Conservation (phyloP, 305 asterid genomes). For the Fraxinus dipetala region DNA sequence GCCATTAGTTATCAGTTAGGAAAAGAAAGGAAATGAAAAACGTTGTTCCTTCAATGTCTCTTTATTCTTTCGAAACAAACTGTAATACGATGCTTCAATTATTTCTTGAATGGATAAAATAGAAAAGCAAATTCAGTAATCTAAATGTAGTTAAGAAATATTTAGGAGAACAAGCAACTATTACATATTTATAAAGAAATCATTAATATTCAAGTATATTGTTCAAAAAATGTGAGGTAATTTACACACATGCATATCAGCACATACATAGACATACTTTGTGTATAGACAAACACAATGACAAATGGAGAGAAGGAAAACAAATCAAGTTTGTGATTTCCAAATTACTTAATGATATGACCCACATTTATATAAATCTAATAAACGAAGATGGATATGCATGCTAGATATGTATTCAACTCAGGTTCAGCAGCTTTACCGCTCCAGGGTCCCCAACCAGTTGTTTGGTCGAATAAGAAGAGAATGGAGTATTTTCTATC, state of each 20-base stretch:
- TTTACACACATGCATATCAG: not conserved
- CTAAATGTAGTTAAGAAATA: not conserved
- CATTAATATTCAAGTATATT: not conserved
- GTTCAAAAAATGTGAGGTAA: not conserved
- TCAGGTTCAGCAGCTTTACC: not conserved
- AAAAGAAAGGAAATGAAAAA: not conserved
- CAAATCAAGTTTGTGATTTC: not conserved
- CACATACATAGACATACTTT: not conserved
- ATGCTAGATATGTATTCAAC: not conserved
- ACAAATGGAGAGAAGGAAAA: not conserved
- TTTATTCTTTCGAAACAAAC: no score
- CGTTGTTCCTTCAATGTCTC: not conserved
- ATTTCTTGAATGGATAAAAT: not conserved
- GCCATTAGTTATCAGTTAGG: not conserved
- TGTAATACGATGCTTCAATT: not conserved
- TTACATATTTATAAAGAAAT: not conserved
- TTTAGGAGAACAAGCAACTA: not conserved
- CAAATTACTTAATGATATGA: not conserved
- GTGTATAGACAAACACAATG: not conserved
- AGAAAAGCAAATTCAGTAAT: not conserved
- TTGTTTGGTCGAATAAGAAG: not conserved
- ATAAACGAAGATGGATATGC: not conserved
- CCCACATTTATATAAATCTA: not conserved
- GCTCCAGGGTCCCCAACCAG: not conserved
- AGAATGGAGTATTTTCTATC: not conserved